Conservation (phyloP, 768 basidiomycete species). For the Leccinum disarticulatum region DNA sequence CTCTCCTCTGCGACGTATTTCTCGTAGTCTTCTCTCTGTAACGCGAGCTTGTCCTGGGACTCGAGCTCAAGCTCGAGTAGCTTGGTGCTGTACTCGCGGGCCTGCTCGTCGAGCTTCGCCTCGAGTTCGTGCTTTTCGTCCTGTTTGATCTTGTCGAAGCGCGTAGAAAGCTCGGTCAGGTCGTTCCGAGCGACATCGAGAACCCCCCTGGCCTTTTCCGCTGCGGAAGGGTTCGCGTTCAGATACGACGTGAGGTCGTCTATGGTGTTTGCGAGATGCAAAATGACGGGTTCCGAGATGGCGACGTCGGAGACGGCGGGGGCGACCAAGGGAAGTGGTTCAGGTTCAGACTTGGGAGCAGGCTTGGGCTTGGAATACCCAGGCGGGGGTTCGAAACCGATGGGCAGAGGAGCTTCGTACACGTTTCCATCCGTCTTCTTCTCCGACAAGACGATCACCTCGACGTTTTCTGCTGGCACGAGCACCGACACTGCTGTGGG, state of each 20-base stretch:
- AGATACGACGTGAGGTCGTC: constrained; percentile 88
- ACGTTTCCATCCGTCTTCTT: constrained; percentile 29
- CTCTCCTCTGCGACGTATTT: constrained; percentile 80
- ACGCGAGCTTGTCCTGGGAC: constrained; percentile 80
- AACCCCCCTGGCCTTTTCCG: constrained; percentile 67
- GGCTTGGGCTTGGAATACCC: constrained; percentile 71
- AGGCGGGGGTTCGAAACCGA: constrained; percentile 93
- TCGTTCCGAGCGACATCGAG: constrained; percentile 81
- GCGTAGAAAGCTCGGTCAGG: constrained; percentile 70
- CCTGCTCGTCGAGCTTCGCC: constrained; percentile 74
- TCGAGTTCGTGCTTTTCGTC: constrained; percentile 73
- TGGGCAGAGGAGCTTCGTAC: constrained; percentile 75
- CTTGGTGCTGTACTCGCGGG: constrained; percentile 77
- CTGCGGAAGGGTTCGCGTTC: constrained; percentile 66
- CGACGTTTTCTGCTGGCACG: constrained; percentile 19
- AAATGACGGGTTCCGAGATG: constrained; percentile 86
- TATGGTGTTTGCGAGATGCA: constrained; percentile 89
- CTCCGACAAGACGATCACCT: constrained; percentile 27
- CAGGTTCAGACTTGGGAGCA: constrained; percentile 37
- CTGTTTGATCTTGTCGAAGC: constrained; percentile 77
- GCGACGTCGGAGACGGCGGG: constrained; percentile 73
- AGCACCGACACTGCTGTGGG: constrained; percentile 7
- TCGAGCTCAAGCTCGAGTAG: constrained; percentile 83
- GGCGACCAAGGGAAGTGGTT: constrained; percentile 72
- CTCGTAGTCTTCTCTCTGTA: constrained; percentile 84